A percentile compares a stretch with the other conserved stretches of the same genome.
These are phyloP conservation scores for Cryptosporidium tyzzeri DNA, from an alignment of 169 alveolate genomes.

Conservation along the genomic window DNA sequence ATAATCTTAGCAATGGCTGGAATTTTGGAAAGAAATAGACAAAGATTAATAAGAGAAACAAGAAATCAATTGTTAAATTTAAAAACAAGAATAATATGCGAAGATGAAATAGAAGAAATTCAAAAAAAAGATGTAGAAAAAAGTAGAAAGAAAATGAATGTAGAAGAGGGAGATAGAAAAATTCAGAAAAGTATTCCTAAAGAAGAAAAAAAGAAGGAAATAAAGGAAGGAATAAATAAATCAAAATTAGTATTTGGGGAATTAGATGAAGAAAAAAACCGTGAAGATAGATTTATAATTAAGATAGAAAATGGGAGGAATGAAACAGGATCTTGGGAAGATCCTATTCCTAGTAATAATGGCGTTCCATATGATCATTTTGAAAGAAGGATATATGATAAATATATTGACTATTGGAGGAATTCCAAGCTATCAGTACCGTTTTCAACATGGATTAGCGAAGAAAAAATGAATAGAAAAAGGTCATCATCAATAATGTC, in stretches of 20 bases:
- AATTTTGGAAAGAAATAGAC: constrained; percentile 36
- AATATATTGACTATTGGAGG: constrained; percentile 56
- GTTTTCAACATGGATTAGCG: constrained; percentile 26
- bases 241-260: neutral
- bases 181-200: neutral
- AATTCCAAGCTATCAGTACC: constrained; percentile 49
- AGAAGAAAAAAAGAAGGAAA: neutral
- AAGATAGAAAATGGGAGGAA: constrained; percentile 24
- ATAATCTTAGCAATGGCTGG: constrained; percentile 35
- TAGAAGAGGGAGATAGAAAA: neutral
- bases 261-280: neutral
- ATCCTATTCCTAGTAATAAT: constrained; percentile 46
- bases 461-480: neutral
- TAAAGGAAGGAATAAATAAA: neutral
- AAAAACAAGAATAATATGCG: constrained; percentile 13
- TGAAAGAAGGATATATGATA: constrained; percentile 55
- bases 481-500: constrained; percentile 2
- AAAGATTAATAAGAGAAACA: constrained; percentile 26
- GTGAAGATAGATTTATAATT: neutral
- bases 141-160: neutral
- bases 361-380: constrained; percentile 51
- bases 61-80: constrained; percentile 24
- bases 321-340: constrained; percentile 67
- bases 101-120: neutral
- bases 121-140: neutral